Evolutionary conservation across 2,329 filamentous ascomycete species (phyloP).

Genomic region (Botrytis fragariae): DNA sequence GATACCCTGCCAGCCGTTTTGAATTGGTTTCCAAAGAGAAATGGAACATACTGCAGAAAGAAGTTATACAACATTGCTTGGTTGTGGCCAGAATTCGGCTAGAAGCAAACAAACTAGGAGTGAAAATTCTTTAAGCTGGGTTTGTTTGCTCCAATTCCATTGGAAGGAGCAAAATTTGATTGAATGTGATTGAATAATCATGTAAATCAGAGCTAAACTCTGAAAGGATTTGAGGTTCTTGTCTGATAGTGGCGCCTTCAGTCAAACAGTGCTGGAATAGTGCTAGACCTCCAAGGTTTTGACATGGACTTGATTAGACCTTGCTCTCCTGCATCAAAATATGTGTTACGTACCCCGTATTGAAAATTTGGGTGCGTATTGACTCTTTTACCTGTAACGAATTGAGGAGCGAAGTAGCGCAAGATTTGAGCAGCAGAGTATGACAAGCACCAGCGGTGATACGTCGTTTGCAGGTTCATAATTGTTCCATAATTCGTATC

Average conservation of each 20-base stretch:
- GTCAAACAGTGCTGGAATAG: neutral
- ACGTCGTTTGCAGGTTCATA: slow-evolving; percentile 29
- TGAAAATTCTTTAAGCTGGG: neutral
- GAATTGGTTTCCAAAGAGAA: neutral
- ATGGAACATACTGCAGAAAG: neutral
- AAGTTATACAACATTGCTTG: slow-evolving; percentile 19
- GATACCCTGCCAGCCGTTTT: neutral
- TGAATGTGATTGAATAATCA: slow-evolving; percentile 3
- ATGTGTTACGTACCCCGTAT: slow-evolving; percentile 3
- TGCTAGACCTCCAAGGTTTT: neutral
- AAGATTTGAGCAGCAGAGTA: neutral
- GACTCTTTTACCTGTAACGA: slow-evolving; percentile 13
- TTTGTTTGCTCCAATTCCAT: slow-evolving; percentile 10
- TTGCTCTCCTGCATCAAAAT: slow-evolving; percentile 11
- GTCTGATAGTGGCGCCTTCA: neutral
- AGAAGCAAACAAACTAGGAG: slow-evolving; percentile 11
- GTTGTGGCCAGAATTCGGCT: neutral
- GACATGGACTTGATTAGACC: slow-evolving; percentile 11
- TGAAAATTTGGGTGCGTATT: neutral
- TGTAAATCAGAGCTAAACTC: slow-evolving; percentile 10
- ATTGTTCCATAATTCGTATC: slow-evolving; percentile 24
- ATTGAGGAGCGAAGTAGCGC: neutral
- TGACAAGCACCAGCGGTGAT: slow-evolving; percentile 12
- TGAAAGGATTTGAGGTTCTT: neutral
- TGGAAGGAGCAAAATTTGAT: neutral